These are phyloP conservation scores for Macrophomina pseudophaseolina DNA, from an alignment of 2,329 filamentous ascomycete species.

Conservation along the genomic window DNA sequence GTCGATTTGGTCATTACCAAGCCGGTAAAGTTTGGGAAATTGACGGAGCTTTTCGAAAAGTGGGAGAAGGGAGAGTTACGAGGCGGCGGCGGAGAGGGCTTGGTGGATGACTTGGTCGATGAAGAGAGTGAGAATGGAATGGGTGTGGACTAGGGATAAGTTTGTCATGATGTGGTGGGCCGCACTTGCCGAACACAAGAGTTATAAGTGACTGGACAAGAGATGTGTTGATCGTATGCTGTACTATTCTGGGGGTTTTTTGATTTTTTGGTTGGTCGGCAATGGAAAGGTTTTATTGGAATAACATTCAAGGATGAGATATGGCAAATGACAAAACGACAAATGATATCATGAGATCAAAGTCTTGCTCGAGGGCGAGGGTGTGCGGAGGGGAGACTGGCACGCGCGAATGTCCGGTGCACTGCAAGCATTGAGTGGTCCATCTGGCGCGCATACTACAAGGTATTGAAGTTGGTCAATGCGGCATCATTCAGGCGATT, in stretches of 20 bases:
- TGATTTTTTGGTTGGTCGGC: not conserved
- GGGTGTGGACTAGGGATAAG: not conserved
- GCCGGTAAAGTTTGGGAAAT: constrained; percentile 44
- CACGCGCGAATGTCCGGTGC: too few species aligned
- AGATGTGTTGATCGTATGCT: not conserved
- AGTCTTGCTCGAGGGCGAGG: too few species aligned
- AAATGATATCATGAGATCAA: constrained; percentile 10
- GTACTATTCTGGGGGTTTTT: not conserved
- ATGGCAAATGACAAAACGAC: constrained; percentile 8
- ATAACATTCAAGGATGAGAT: not conserved
- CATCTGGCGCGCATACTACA: too few species aligned
- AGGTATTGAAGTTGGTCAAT: too few species aligned
- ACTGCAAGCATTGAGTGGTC: too few species aligned
- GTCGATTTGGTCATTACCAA: constrained; percentile 62
- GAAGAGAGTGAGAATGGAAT: constrained; percentile 1
- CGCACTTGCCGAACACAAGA: too few species aligned
- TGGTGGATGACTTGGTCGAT: not conserved
- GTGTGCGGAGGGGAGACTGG: too few species aligned
- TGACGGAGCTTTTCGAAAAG: constrained; percentile 14
- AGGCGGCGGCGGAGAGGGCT: not conserved
- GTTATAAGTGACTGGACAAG: not conserved
- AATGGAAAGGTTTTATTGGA: not conserved
- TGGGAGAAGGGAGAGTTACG: constrained; percentile 9
- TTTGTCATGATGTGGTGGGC: too few species aligned
- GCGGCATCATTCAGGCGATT: too few species aligned